A percentile compares a stretch with the other conserved stretches of the same genome.
Evolutionary conservation across 2,329 filamentous ascomycete species (phyloP).

Genomic region (Alternaria arborescens): DNA sequence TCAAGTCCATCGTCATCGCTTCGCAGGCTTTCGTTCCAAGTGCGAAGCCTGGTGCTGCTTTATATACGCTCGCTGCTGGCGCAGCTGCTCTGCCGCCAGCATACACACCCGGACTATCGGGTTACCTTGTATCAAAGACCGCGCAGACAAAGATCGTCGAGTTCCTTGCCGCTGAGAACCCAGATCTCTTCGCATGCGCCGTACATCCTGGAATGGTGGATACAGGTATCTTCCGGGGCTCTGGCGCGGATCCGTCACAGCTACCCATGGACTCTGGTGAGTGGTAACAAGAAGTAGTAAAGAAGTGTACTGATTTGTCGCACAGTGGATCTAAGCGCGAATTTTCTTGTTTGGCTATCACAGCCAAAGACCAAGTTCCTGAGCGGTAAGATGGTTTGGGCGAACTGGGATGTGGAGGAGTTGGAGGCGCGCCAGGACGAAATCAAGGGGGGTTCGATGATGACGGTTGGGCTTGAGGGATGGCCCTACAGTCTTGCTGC

Average conservation of each 20-base stretch:
- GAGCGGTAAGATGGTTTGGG: conserved; percentile 31
- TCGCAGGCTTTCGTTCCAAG: conserved; percentile 9
- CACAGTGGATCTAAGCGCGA: conserved; percentile 11
- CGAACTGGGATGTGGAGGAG: conserved; percentile 46
- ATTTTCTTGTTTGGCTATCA: conserved; percentile 41
- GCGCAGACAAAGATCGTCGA: neutral
- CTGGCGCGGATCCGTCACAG: neutral
- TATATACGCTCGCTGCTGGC: neutral
- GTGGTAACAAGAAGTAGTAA: neutral
- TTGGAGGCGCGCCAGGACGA: conserved; percentile 33
- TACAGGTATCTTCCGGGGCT: neutral
- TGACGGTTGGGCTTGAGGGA: neutral
- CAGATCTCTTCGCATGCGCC: neutral
- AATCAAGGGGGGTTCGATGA: conserved; percentile 24
- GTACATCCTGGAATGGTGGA: neutral
- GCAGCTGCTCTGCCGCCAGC: neutral
- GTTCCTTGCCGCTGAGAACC: neutral
- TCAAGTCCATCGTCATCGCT: conserved; percentile 28
- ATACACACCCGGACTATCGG: neutral
- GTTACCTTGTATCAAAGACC: neutral
- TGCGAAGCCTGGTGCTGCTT: neutral
- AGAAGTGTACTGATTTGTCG: conserved; percentile 12
- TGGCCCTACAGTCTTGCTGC: neutral
- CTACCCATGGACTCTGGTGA: neutral
- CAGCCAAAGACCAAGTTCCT: conserved; percentile 28